These are phyloP conservation scores for Gentiana dahurica DNA, from an alignment of 257 asterid genomes.

Conservation along the genomic window DNA sequence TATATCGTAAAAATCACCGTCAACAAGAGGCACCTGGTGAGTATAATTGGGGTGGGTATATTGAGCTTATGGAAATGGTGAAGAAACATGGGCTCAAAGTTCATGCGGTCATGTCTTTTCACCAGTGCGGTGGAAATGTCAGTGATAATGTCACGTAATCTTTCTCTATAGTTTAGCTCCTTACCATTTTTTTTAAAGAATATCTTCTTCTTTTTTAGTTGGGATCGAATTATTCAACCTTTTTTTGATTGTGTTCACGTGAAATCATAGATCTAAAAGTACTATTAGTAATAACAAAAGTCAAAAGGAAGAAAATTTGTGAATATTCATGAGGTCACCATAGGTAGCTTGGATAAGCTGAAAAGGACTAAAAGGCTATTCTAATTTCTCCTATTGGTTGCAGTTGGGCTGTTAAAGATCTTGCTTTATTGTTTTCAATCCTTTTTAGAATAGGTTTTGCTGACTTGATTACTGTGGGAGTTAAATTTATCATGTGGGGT, in stretches of 20 bases:
- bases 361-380: background rate
- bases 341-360: background rate
- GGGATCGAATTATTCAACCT: background rate
- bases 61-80: slow-evolving; percentile 86
- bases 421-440: too few relatives aligned
- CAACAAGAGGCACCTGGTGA: slow-evolving; percentile 63
- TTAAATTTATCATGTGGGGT: too few relatives aligned
- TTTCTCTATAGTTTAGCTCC: background rate
- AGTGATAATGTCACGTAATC: slow-evolving; percentile 94
- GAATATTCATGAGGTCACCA: background rate
- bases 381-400: too few relatives aligned
- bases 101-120: slow-evolving; percentile 98
- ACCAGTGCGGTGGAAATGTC: slow-evolving; percentile 96
- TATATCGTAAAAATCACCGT: too few relatives aligned
- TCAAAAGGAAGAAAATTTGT: background rate
- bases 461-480: too few relatives aligned
- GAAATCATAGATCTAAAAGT: slow-evolving; percentile 8
- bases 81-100: slow-evolving; percentile 83
- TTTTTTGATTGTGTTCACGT: slow-evolving; percentile 1
- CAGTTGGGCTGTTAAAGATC: too few relatives aligned
- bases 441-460: too few relatives aligned
- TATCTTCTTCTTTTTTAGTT: background rate
- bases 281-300: slow-evolving; percentile 1
- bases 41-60: slow-evolving; percentile 83
- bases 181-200: background rate